Percentiles rank a stretch among this genome's conserved stretches.
Conservation (phyloP, 2,329 filamentous ascomycete species). For the Karstenula rhodostoma region DNA sequence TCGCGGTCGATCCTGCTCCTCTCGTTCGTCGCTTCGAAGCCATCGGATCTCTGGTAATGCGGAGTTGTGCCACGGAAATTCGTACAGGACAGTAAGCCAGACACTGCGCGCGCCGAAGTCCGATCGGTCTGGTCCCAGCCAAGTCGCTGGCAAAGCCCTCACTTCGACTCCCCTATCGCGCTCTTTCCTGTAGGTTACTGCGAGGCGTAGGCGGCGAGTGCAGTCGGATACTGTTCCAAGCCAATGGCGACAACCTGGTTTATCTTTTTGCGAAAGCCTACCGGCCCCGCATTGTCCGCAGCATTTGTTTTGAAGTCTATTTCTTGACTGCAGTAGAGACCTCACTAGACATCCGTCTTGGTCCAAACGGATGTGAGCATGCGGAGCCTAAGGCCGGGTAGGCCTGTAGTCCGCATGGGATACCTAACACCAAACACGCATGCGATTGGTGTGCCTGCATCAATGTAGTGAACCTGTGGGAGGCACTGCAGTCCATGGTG, state of each 20-base stretch:
- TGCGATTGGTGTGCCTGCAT: constrained; percentile 1
- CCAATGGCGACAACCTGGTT: neutral
- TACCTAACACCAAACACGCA: constrained; percentile 1
- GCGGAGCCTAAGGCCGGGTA: constrained; percentile 4
- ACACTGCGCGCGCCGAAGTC: constrained; percentile 10
- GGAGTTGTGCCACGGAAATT: constrained; percentile 11
- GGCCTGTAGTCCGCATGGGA: constrained; percentile 12
- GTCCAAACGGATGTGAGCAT: constrained; percentile 7
- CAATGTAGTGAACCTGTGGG: constrained; percentile 3
- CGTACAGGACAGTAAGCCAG: constrained; percentile 12
- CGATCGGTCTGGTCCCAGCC: constrained; percentile 4
- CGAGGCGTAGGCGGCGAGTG: neutral
- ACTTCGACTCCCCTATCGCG: neutral
- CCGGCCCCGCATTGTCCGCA: neutral
- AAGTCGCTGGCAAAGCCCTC: neutral
- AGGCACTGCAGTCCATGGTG: neutral
- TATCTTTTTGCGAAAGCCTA: neutral
- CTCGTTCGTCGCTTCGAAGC: constrained; percentile 10
- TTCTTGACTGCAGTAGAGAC: neutral
- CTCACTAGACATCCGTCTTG: neutral
- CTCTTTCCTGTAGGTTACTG: neutral
- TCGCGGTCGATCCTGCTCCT: neutral
- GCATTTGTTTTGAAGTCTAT: neutral
- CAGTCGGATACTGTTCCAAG: neutral
- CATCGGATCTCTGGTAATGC: constrained; percentile 8